A percentile compares a stretch with the other conserved stretches of the same genome.
Evolutionary conservation across 352 stramenopile species (phyloP).

Genomic region (Globisporangium solare): DNA sequence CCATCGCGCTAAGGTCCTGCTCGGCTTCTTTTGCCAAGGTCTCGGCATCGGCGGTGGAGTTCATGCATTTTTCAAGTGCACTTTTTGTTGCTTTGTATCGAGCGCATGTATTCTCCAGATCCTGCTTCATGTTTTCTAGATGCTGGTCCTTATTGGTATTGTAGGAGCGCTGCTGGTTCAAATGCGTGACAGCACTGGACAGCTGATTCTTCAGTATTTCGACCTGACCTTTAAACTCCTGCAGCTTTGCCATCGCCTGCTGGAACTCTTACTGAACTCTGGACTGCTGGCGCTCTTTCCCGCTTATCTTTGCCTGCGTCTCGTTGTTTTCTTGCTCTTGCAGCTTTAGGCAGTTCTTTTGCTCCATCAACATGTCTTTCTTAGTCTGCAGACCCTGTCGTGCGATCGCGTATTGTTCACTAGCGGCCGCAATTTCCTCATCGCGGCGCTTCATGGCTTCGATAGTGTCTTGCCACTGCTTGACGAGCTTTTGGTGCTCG

Average conservation of each 20-base stretch:
- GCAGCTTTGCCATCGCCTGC: slow-evolving; percentile 43
- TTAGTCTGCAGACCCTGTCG: slow-evolving; percentile 48
- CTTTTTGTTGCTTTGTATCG: slow-evolving; percentile 82
- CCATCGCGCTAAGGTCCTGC: slow-evolving; percentile 53
- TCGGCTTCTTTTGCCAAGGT: slow-evolving; percentile 87
- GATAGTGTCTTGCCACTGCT: slow-evolving; percentile 94
- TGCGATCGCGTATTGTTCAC: slow-evolving; percentile 82
- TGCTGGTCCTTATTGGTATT: slow-evolving; percentile 70
- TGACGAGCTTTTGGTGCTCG: slow-evolving; percentile 92
- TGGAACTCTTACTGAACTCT: slow-evolving; percentile 71
- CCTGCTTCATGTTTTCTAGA: slow-evolving; percentile 78
- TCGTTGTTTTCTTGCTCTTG: slow-evolving; percentile 87
- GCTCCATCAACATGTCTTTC: slow-evolving; percentile 68
- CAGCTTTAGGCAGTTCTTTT: slow-evolving; percentile 75
- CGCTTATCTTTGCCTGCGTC: slow-evolving; percentile 61
- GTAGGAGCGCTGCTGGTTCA: slow-evolving; percentile 76
- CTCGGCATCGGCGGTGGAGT: slow-evolving; percentile 77
- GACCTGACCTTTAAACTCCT: slow-evolving; percentile 89
- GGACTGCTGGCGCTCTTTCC: slow-evolving; percentile 62
- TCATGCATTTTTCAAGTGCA: slow-evolving; percentile 64
- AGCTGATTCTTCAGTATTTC: slow-evolving; percentile 91
- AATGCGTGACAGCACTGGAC: slow-evolving; percentile 71
- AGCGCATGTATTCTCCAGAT: slow-evolving; percentile 56
- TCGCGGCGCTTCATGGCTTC: slow-evolving; percentile 91
- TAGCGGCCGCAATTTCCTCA: slow-evolving; percentile 89